Conservation (phyloP, 768 basidiomycete species). For the Termitomyces sp. region DNA sequence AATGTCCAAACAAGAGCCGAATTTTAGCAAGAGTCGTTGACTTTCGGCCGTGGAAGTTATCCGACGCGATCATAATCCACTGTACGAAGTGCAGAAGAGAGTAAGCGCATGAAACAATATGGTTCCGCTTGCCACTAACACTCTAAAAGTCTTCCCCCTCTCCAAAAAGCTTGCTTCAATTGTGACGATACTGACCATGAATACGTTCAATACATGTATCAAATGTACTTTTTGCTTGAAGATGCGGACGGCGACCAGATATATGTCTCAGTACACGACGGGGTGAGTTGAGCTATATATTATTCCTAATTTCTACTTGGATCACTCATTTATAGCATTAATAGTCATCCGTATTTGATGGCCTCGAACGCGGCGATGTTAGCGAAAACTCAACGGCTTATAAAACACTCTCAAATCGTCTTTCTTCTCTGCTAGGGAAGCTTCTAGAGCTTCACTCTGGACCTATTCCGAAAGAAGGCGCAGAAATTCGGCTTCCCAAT, state of each 20-base stretch:
- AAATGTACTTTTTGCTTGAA: slow-evolving; percentile 44
- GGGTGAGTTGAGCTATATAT: slow-evolving; percentile 22
- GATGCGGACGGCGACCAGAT: slow-evolving; percentile 41
- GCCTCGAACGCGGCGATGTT: slow-evolving; percentile 37
- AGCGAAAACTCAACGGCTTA: slow-evolving; percentile 31
- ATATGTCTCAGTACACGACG: slow-evolving; percentile 41
- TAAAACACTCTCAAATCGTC: slow-evolving; percentile 28
- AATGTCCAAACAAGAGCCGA: slow-evolving; percentile 31
- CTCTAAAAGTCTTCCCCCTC: slow-evolving; percentile 34
- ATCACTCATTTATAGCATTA: neutral
- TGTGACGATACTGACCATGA: slow-evolving; percentile 52
- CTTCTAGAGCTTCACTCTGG: slow-evolving; percentile 33
- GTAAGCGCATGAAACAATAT: slow-evolving; percentile 27
- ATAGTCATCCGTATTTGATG: slow-evolving; percentile 40
- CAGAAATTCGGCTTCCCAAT: neutral
- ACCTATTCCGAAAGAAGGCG: slow-evolving; percentile 1
- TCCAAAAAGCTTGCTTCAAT: slow-evolving; percentile 36
- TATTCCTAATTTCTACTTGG: neutral
- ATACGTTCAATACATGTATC: slow-evolving; percentile 40
- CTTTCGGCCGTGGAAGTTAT: slow-evolving; percentile 46
- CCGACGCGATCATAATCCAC: slow-evolving; percentile 38
- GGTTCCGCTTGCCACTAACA: neutral
- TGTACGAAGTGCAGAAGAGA: slow-evolving; percentile 48
- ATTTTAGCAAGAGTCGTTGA: slow-evolving; percentile 47
- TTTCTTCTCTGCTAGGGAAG: slow-evolving; percentile 43